Conservation (phyloP, 2,329 filamentous ascomycete species). For the Macrophomina pseudophaseolina region DNA sequence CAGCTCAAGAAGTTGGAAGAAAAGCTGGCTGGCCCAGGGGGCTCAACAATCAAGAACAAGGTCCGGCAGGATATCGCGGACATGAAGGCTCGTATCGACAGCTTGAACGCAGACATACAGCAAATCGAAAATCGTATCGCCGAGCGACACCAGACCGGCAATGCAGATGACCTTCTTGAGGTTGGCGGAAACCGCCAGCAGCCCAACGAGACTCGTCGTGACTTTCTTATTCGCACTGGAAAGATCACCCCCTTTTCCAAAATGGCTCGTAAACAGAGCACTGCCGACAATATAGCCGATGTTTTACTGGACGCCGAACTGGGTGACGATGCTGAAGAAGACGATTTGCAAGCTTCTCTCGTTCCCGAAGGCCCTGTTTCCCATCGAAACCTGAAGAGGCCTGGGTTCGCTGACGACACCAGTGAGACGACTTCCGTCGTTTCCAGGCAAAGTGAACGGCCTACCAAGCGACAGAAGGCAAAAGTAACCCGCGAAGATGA, state of each 20-base stretch:
- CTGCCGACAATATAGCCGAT: constrained; percentile 74
- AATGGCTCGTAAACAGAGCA: constrained; percentile 67
- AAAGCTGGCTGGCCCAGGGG: constrained; percentile 52
- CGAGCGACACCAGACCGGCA: constrained; percentile 67
- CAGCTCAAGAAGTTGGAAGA: constrained; percentile 67
- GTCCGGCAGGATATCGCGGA: constrained; percentile 70
- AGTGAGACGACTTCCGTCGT: neutral
- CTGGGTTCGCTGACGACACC: constrained; percentile 48
- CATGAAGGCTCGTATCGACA: constrained; percentile 67
- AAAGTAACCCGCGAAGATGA: constrained; percentile 18
- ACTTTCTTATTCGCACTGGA: constrained; percentile 91
- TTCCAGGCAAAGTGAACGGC: constrained; percentile 17
- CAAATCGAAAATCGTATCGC: constrained; percentile 84
- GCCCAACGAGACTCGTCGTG: constrained; percentile 81
- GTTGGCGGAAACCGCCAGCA: constrained; percentile 64
- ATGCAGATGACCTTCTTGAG: constrained; percentile 50
- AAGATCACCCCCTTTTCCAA: constrained; percentile 97
- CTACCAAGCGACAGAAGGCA: constrained; percentile 40
- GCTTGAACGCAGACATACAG: constrained; percentile 72
- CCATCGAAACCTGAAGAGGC: constrained; percentile 55
- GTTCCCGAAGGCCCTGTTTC: constrained; percentile 42
- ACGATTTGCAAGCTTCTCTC: constrained; percentile 40
- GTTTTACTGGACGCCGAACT: constrained; percentile 83
- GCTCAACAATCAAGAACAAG: constrained; percentile 62
- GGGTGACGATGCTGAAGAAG: constrained; percentile 56